Conservation (phyloP, 1,284 basidiomycete genomes). For the Phellopilus nigrolimitatus region DNA sequence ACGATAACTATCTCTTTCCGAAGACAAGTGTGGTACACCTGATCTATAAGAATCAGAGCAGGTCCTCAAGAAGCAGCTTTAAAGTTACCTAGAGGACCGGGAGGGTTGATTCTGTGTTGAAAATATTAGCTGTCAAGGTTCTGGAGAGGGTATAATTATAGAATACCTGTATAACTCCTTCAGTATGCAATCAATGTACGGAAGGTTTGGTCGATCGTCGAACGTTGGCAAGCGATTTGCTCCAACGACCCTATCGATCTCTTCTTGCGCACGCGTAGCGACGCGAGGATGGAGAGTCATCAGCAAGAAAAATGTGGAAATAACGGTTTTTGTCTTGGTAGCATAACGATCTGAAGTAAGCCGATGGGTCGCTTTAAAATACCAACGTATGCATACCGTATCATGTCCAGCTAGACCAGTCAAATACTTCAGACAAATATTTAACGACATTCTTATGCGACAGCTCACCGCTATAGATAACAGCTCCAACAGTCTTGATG, state of each 20-base stretch:
- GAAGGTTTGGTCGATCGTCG: conserved; percentile 17
- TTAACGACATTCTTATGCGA: too few relatives aligned
- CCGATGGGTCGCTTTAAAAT: too few relatives aligned
- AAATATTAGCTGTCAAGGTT: too few relatives aligned
- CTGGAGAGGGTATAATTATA: too few relatives aligned
- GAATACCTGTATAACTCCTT: background rate
- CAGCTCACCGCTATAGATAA: background rate
- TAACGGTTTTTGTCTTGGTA: background rate
- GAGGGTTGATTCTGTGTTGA: background rate
- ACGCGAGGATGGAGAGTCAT: conserved; percentile 10
- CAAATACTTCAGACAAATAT: too few relatives aligned
- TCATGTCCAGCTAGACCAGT: background rate
- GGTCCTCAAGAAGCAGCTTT: too few relatives aligned
- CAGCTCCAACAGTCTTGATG: conserved; percentile 3
- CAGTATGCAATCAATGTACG: background rate
- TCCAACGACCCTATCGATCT: too few relatives aligned
- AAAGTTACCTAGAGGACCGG: background rate
- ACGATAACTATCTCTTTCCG: background rate
- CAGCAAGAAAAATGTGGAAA: conserved; percentile 8
- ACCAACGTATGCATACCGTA: background rate
- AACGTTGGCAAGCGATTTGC: conserved; percentile 21
- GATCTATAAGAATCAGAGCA: background rate
- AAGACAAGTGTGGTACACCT: background rate
- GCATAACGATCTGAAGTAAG: background rate
- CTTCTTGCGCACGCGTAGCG: conserved; percentile 7